Base-by-base conservation (phyloP, 73 alveolate genomes). In the Paramecium sonneborni region DNA sequence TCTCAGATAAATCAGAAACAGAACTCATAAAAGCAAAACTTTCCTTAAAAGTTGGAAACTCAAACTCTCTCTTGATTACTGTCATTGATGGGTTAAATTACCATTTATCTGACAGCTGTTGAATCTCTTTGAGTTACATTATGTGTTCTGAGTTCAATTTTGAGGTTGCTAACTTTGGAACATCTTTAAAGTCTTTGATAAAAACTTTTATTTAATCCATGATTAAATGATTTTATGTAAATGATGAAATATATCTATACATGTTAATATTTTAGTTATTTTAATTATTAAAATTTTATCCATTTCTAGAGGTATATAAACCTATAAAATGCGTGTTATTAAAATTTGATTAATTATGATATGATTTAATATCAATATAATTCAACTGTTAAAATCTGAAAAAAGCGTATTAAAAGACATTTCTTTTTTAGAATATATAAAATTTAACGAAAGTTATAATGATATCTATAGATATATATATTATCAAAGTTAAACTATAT, bases 241-340 rank as follows among this genome's bases (percentile, higher is more conserved):
- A 62, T 62, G 68, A 52, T 18, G 84, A 62, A 62, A 30, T 62
- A 62, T 62, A 62, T 62, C 84, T 26, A 62, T 62, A 24, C 84
- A 62, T 62, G 10, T 18, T 52, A 18, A 52, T 52, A 52, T 62
- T 62, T 62, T 57, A 4, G n/a, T 10, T 57, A 62, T 1, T 62
- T 62, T 62, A 62, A 62, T 62, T 62, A 30, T 62, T 30, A 24
- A 6, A 62, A 62, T 62, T 52, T 18, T 14, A 52, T n/a, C 14
- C 15, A 15, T 20, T 52, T 52, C 68, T 52, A 52, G 68, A 52
- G 68, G 12, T 21, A 52, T 52, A 52, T 52, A 52, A 52, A 52
- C n/a, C 68, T 0, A 18, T 20, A 52, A 32, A 30, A 62, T 62
- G 14, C 68, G 68, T 52, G 68, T 52, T 52, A 52, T 52, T 52